Evolutionary conservation across 179 eudicot species (phyloP).

Genomic region (Beta lomatogona): DNA sequence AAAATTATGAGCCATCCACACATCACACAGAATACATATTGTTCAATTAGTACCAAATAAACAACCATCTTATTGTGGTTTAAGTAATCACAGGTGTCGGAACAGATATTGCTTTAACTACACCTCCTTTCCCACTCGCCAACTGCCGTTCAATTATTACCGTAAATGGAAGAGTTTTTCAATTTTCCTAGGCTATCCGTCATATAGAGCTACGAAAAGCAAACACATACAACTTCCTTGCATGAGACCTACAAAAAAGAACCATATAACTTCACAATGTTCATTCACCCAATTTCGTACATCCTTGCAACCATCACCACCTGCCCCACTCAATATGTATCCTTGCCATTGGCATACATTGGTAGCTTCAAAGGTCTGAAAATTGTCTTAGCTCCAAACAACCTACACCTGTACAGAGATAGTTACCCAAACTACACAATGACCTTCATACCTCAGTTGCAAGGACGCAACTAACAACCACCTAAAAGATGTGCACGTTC

Average conservation of each 20-base stretch:
- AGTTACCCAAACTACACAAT: not conserved
- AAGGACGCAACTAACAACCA: not conserved
- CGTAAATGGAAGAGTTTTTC: not conserved
- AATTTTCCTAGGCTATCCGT: not conserved
- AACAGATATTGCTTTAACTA: not conserved
- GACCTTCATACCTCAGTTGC: not conserved
- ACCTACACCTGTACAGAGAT: not conserved
- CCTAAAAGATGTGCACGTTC: not conserved
- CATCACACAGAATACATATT: not conserved
- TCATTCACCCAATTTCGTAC: not conserved
- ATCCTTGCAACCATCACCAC: not conserved
- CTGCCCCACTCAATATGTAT: not conserved
- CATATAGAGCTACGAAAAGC: not conserved
- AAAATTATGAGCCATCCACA: not conserved
- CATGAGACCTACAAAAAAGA: not conserved
- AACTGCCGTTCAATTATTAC: not conserved
- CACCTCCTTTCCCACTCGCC: not conserved
- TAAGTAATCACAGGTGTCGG: not conserved
- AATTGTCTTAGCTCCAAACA: not conserved
- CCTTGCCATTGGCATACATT: not conserved
- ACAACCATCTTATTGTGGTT: not conserved
- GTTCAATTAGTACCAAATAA: not conserved
- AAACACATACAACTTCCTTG: not conserved
- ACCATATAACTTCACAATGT: not conserved
- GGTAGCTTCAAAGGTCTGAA: not conserved